Evolutionary conservation across 495 filamentous ascomycete genomes (phyloP).

Genomic region (Talaromyces trachyspermus): DNA sequence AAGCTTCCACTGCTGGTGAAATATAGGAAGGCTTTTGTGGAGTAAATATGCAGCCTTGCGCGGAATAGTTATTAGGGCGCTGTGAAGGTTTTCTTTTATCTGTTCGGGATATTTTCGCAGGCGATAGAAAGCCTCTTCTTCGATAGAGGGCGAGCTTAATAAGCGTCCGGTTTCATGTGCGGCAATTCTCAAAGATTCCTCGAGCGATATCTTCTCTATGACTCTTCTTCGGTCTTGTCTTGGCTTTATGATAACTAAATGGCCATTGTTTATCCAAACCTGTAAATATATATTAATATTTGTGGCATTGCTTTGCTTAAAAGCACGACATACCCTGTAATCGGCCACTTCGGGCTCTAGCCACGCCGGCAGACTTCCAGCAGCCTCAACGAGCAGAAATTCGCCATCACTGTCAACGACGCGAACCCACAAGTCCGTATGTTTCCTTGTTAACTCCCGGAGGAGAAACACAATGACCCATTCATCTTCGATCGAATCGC

Average conservation of each 20-base stretch:
- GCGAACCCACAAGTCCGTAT: conserved; percentile 71
- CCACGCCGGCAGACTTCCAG: conserved; percentile 81
- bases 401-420: conserved; percentile 86
- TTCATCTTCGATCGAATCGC: conserved; percentile 93
- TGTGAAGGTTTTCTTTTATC: conserved; percentile 64
- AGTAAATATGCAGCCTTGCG: conserved; percentile 77
- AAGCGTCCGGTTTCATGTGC: conserved; percentile 41
- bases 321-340: conserved; percentile 53
- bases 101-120: conserved; percentile 72
- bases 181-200: conserved; percentile 54
- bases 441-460: conserved; percentile 68
- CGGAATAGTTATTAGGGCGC: conserved; percentile 62
- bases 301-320: background rate
- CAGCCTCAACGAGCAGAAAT: conserved; percentile 91
- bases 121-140: conserved; percentile 86
- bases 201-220: conserved; percentile 46
- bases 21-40: conserved; percentile 65
- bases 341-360: conserved; percentile 84
- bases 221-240: conserved; percentile 25
- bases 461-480: conserved; percentile 93
- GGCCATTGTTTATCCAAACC: conserved; percentile 71
- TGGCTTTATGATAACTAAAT: conserved; percentile 66
- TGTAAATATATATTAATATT: conserved; percentile 14
- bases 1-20: conserved; percentile 78
- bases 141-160: conserved; percentile 59